Base-by-base conservation (phyloP, 805 yeast genomes). In the Jamesozyma rosinii region DNA sequence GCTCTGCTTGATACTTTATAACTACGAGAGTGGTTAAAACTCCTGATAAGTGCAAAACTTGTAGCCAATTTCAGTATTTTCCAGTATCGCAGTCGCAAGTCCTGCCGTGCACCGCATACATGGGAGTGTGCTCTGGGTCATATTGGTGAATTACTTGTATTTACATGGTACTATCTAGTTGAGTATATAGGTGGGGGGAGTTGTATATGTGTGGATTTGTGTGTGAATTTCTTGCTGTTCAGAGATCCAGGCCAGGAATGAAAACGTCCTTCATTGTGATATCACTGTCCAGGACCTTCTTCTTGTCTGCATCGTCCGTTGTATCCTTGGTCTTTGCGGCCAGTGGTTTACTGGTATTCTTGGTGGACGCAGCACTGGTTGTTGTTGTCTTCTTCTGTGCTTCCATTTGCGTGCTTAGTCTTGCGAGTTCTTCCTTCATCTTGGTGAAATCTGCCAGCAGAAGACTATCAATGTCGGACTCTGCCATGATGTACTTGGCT, bases 401-500 rank as follows among this genome's bases (percentile, higher is more conserved):
- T 19, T 22, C 32, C 8, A 33, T 5, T 13, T 17, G 20, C 5
- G 13, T 31, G 30, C 37, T 37, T 17, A 11, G 21, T 31, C 22
- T 41, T n/a, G 29, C 40, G 20, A 29, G 40, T 30, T 42, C 14
- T 24, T 44, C 34, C 27, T 41, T 34, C 10, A 29, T 10, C 8
- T 15, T 33, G 20, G 36, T 42, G 32, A 42, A 47, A 5, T 40
- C 27, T 5, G 45, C 36, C 22, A 54, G 37, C 17, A 59, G 44
- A 2, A 24, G n/a, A 17, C 27, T 20, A 43, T 60, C 54, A 13
- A 61, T 48, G 44, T 39, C 43, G 15, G 38, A 26, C 14, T 51
- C 65, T 35, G 50, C 33, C 22, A 71, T 58, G 19, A 86, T 70
- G 55, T 86, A 88, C 17, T 76, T 73, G 3, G 95, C 96, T 36